These are phyloP conservation scores for Kodamaea neixiangensis DNA, from an alignment of 805 yeast species.

Conservation along the genomic window DNA sequence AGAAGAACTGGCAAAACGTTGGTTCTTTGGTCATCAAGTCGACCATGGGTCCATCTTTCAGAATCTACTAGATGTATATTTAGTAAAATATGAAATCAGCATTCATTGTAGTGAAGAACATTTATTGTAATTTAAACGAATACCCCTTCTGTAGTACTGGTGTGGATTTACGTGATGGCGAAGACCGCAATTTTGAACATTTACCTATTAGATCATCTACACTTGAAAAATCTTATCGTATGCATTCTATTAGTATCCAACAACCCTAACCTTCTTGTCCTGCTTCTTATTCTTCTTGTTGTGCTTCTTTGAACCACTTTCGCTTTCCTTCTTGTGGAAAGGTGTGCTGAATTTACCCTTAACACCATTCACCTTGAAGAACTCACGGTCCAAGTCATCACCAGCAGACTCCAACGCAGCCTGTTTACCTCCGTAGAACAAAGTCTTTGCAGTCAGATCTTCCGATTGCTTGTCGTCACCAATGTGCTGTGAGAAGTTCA, in stretches of 20 bases:
- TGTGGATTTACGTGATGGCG: no score
- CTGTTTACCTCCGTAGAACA: conserved; percentile 77
- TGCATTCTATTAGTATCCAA: conserved; percentile 11
- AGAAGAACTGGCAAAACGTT: conserved; percentile 99
- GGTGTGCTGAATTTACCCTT: conserved; percentile 69
- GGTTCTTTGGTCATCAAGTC: conserved; percentile 99
- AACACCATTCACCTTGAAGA: conserved; percentile 68
- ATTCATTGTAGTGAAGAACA: neutral
- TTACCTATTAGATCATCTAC: neutral
- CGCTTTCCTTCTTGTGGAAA: conserved; percentile 56
- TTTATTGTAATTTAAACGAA: neutral
- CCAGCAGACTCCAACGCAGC: conserved; percentile 79
- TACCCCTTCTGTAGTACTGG: neutral
- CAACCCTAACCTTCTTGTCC: conserved; percentile 44
- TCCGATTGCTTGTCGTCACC: conserved; percentile 34
- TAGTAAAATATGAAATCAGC: conserved; percentile 3
- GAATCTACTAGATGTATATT: conserved; percentile 77
- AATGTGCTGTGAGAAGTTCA: conserved; percentile 79
- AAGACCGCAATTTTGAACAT: neutral
- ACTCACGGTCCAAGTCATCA: conserved; percentile 81
- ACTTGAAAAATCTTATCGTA: neutral
- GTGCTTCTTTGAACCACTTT: conserved; percentile 54
- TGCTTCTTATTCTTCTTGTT: conserved; percentile 76
- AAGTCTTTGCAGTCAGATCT: conserved; percentile 33
- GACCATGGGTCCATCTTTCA: conserved; percentile 99